Evolutionary conservation across 257 asterid species (phyloP).

Genomic region (Cordia subcordata): DNA sequence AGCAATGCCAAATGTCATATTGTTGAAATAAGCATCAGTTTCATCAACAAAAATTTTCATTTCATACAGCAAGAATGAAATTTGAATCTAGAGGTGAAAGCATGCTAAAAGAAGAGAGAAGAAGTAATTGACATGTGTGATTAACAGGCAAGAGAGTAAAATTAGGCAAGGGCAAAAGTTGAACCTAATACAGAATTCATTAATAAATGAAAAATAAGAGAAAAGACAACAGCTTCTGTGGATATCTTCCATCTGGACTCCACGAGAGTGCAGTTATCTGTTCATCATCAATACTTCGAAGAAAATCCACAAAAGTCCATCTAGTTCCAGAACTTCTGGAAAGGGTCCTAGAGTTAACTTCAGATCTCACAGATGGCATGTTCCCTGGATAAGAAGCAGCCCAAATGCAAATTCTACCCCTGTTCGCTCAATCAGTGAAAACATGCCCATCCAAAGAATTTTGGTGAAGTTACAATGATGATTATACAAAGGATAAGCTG

Average conservation of each 20-base stretch:
- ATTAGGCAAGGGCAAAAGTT: not conserved
- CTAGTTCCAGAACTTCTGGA: conserved; percentile 70
- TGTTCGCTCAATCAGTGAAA: conserved; percentile 28
- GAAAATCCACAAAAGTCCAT: conserved; percentile 92
- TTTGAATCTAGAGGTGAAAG: not conserved
- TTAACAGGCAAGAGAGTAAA: not conserved
- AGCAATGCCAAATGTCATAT: too few relatives aligned
- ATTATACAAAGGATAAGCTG: not conserved
- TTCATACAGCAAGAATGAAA: not conserved
- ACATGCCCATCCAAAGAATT: conserved; percentile 15
- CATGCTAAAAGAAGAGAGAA: not conserved
- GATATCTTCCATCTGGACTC: conserved; percentile 99
- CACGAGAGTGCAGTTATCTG: conserved; percentile 85
- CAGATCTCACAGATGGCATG: conserved; percentile 73
- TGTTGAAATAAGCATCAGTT: too few relatives aligned
- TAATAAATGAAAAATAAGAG: not conserved
- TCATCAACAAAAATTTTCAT: too few relatives aligned
- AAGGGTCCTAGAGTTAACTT: conserved; percentile 57
- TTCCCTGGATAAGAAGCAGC: conserved; percentile 87
- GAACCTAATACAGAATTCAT: not conserved
- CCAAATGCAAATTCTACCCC: conserved; percentile 98
- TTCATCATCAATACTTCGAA: conserved; percentile 63
- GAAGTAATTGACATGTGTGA: not conserved
- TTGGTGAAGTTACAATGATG: conserved; percentile 1
- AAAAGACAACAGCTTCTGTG: conserved; percentile 18